Evolutionary conservation across 2,329 filamentous ascomycete genomes (phyloP), one percentile per base, ranked within the genome.

Genomic region (Gnomoniopsis smithogilvyi): DNA sequence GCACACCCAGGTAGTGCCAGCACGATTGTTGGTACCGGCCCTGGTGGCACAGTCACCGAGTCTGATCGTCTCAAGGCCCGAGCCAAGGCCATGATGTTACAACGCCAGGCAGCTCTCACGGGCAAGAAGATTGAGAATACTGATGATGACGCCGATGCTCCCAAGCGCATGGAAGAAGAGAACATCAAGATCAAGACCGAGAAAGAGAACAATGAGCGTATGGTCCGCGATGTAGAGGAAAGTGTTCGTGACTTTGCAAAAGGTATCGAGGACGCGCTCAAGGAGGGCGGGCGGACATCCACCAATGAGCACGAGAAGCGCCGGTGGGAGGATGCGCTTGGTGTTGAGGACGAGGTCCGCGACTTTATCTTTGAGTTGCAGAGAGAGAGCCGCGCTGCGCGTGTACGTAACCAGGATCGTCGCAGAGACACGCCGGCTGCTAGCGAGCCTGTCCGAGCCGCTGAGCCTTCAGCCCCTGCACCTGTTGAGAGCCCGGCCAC

Each of bases 281-380:
- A 95, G 70, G 91, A 96, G 58, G 90, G 88, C 46, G 84, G 80
- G 46, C 85, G 89, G 62, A 90, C 88, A 66, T 88, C 87, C 43
- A 85, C 87, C 3, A 91, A 87, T 63, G 92, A 97, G 73, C 93
- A 97, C 70, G 95, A 99, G 77, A 88, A 86, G 67, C 87, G 95
- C 62, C 86, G 95, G 62, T 99, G 95, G 95, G 92, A 99, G 67
- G 95, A 99, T 74, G 95, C 87, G 11, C 81, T 99, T 41, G 95
- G 95, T 30, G 95, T 99, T 30, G 95, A 99, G 70, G 94, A 99
- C 68, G 92, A 96, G 68, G 90, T 98, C 62, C 91, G 92, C 68
- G 95, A 99, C 69, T 98, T 99, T 73, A 99, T 99, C 71, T 98
- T 95, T 70, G 95, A 98, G 66, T 78, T 99, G 55, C 93, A 97